phyloP scores from a whole-genome alignment of 768 basidiomycete species.

The Nidularia sp. region DNA sequence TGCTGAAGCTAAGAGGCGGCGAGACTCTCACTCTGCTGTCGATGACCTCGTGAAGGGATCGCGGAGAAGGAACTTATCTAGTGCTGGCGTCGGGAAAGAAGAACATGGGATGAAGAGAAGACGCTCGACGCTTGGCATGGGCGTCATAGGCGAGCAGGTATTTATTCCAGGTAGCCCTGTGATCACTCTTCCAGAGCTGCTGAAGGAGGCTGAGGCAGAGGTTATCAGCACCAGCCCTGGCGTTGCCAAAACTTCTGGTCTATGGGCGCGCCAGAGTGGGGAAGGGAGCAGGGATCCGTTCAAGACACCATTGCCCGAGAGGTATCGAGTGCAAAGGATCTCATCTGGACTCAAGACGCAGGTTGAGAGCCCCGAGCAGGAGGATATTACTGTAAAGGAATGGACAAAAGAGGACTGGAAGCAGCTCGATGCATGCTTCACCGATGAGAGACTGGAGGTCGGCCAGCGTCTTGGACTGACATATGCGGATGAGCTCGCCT shows the following conservation, averaged over 20 bases:
- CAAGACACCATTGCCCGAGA: conserved; percentile 19
- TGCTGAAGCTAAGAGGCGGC: conserved; percentile 19
- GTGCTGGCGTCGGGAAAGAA: conserved; percentile 27
- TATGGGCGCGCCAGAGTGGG: not conserved
- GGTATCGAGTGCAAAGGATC: not conserved
- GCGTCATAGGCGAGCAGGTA: conserved; percentile 47
- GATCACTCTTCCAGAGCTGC: conserved; percentile 51
- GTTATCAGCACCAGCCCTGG: conserved; percentile 15
- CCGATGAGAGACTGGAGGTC: conserved; percentile 58
- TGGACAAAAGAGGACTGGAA: conserved; percentile 86
- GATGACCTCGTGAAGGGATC: conserved; percentile 25
- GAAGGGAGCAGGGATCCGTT: conserved; percentile 13
- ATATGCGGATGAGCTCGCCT: conserved; percentile 35
- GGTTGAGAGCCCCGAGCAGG: not conserved
- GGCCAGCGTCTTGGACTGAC: conserved; percentile 19
- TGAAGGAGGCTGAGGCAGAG: conserved; percentile 56
- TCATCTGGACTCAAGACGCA: not conserved
- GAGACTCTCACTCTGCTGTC: conserved; percentile 23
- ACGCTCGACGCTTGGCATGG: conserved; percentile 29
- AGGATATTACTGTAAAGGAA: conserved; percentile 14
- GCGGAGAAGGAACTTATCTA: conserved; percentile 28
- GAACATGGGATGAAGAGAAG: conserved; percentile 14
- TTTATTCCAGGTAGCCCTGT: conserved; percentile 51
- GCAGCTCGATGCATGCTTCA: conserved; percentile 71
- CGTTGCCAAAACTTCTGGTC: not conserved